Percentiles rank a stretch among this genome's conserved stretches.
These are phyloP conservation scores for Cryptococcus floricola DNA, from an alignment of 1,284 basidiomycete genomes.

Conservation along the genomic window DNA sequence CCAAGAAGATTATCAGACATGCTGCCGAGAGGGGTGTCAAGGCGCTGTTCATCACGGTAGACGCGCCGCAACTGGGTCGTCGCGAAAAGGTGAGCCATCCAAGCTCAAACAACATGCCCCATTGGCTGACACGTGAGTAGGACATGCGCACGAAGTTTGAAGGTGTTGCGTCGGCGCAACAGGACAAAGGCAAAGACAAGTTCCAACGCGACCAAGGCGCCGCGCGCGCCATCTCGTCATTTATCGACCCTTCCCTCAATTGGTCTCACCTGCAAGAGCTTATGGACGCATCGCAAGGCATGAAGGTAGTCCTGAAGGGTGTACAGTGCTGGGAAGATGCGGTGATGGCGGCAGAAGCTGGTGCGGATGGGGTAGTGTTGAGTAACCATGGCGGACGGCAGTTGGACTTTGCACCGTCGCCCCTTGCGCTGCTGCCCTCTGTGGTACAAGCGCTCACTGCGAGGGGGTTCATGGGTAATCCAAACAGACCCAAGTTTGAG, in stretches of 20 bases:
- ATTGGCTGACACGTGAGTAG: slow-evolving; percentile 41
- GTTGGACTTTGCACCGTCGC: slow-evolving; percentile 84
- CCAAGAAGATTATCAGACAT: slow-evolving; percentile 75
- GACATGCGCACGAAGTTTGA: slow-evolving; percentile 97
- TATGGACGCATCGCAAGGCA: slow-evolving; percentile 73
- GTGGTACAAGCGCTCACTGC: slow-evolving; percentile 71
- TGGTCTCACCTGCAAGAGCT: slow-evolving; percentile 90
- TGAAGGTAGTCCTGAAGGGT: slow-evolving; percentile 90
- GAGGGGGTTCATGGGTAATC: slow-evolving; percentile 56
- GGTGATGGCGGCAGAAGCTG: slow-evolving; percentile 76
- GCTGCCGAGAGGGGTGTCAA: slow-evolving; percentile 81
- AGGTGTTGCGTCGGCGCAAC: slow-evolving; percentile 67
- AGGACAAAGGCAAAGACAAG: slow-evolving; percentile 56
- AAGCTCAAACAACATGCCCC: background rate
- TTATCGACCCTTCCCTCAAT: slow-evolving; percentile 83
- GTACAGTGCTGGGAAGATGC: slow-evolving; percentile 94
- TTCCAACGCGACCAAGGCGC: slow-evolving; percentile 85
- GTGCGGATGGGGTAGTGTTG: slow-evolving; percentile 77
- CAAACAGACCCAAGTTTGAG: slow-evolving; percentile 61
- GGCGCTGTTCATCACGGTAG: slow-evolving; percentile 81
- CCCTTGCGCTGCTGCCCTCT: slow-evolving; percentile 83
- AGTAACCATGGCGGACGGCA: slow-evolving; percentile 89
- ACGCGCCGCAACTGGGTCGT: slow-evolving; percentile 86
- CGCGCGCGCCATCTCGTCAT: slow-evolving; percentile 89
- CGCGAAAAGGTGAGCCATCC: slow-evolving; percentile 63